Evolutionary conservation across 768 basidiomycete genomes (phyloP).

Genomic region (Cubamyces lactineus): DNA sequence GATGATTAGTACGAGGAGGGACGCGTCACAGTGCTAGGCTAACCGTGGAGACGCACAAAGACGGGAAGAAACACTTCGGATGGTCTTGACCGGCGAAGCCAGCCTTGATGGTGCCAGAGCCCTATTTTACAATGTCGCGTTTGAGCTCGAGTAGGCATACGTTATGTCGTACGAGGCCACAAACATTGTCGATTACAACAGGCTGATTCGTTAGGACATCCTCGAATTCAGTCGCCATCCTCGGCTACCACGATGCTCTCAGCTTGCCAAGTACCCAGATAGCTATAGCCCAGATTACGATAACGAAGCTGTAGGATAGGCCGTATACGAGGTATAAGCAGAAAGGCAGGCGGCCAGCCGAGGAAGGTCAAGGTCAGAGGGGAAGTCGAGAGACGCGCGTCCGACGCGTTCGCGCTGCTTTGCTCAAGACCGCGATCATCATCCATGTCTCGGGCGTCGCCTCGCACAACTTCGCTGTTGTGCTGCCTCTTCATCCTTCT

Average conservation of each 20-base stretch:
- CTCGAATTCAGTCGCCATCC: conserved; percentile 86
- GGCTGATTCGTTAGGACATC: conserved; percentile 98
- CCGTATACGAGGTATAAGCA: neutral
- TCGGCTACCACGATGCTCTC: conserved; percentile 7
- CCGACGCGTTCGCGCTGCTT: conserved; percentile 15
- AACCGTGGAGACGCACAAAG: conserved; percentile 77
- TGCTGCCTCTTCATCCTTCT: conserved; percentile 27
- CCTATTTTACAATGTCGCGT: conserved; percentile 50
- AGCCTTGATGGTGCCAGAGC: conserved; percentile 98
- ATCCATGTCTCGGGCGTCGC: conserved; percentile 25
- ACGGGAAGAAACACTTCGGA: conserved; percentile 99
- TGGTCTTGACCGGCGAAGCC: conserved; percentile 99
- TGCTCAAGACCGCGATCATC: conserved; percentile 18
- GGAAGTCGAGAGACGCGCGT: conserved; percentile 22
- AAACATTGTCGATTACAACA: conserved; percentile 97
- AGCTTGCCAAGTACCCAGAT: neutral
- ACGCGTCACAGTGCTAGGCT: conserved; percentile 27
- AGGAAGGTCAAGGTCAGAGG: conserved; percentile 20
- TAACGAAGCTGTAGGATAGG: conserved; percentile 14
- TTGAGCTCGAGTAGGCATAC: conserved; percentile 15
- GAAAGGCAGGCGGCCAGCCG: conserved; percentile 15
- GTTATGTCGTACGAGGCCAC: conserved; percentile 37
- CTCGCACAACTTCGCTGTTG: conserved; percentile 20
- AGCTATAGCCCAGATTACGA: conserved; percentile 5
- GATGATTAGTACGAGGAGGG: conserved; percentile 14